Conservation (phyloP, 495 filamentous ascomycete species). For the Aspergillus sclerotioniger region DNA sequence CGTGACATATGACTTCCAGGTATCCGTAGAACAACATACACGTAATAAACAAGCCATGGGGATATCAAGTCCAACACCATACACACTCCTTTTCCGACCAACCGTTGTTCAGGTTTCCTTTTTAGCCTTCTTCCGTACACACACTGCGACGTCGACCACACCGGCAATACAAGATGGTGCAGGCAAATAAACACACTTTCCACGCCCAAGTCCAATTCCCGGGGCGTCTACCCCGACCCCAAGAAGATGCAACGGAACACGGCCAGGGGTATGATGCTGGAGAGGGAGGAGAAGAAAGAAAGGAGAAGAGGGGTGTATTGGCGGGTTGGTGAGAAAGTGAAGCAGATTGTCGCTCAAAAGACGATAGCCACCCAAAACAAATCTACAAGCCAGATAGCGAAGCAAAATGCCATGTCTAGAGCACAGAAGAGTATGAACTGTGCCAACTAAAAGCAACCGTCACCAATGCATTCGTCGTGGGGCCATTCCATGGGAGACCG, state of each 20-base stretch:
- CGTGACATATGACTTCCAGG: neutral
- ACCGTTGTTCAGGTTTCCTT: neutral
- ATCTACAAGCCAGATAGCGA: constrained; percentile 18
- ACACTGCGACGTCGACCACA: constrained; percentile 10
- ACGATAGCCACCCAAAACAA: constrained; percentile 18
- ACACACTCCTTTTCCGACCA: constrained; percentile 3
- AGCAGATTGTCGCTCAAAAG: constrained; percentile 11
- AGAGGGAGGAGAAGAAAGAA: constrained; percentile 6
- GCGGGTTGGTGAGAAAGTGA: neutral
- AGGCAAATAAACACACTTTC: constrained; percentile 9
- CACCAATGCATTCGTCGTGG: neutral
- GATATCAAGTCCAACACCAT: constrained; percentile 14
- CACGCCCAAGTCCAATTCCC: constrained; percentile 16
- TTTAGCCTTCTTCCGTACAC: constrained; percentile 27
- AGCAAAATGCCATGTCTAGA: constrained; percentile 16
- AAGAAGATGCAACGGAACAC: constrained; percentile 4
- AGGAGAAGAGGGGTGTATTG: neutral
- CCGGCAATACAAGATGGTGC: neutral
- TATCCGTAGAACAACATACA: neutral
- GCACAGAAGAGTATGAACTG: neutral
- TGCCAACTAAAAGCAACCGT: neutral
- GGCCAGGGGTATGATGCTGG: constrained; percentile 2
- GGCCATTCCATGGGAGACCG: neutral
- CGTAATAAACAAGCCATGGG: constrained; percentile 7
- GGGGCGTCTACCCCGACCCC: constrained; percentile 18